Conservation (phyloP, 2,329 filamentous ascomycete genomes). For the Trichophyton rubrum region DNA sequence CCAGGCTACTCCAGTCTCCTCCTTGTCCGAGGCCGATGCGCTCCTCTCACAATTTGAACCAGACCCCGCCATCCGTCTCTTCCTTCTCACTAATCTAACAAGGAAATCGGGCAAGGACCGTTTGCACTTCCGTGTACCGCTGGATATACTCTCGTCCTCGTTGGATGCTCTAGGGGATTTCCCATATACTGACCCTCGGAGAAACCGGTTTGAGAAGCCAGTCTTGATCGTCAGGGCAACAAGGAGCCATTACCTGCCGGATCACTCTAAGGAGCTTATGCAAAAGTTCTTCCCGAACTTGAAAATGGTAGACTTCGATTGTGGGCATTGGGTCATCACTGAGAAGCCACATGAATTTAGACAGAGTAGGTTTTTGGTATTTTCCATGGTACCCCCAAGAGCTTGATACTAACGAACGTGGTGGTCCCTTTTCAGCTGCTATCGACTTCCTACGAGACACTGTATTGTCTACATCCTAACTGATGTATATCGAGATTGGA, state of each 20-base stretch:
- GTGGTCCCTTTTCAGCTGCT: neutral
- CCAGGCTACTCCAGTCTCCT: constrained; percentile 49
- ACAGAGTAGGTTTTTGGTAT: constrained; percentile 5
- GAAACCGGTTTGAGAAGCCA: constrained; percentile 19
- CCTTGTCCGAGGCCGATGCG: constrained; percentile 57
- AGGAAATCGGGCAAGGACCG: neutral
- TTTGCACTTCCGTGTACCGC: constrained; percentile 59
- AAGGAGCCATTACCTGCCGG: constrained; percentile 11
- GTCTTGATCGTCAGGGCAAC: constrained; percentile 16
- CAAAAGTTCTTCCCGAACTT: constrained; percentile 28
- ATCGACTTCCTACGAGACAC: neutral
- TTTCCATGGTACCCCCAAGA: no score
- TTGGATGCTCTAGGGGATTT: constrained; percentile 69
- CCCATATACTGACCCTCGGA: constrained; percentile 45
- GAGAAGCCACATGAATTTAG: constrained; percentile 23
- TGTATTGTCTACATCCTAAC: neutral
- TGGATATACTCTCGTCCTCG: constrained; percentile 51
- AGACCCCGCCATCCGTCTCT: constrained; percentile 50
- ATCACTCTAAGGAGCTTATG: constrained; percentile 40
- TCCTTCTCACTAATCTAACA: constrained; percentile 65
- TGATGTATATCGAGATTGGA: neutral
- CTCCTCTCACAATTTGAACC: constrained; percentile 59
- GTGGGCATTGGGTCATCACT: constrained; percentile 26
- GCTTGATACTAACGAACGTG: neutral
- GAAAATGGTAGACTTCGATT: constrained; percentile 20